Base-by-base conservation (phyloP, 2,329 filamentous ascomycete genomes). In the Mycosphaerella sp. region DNA sequence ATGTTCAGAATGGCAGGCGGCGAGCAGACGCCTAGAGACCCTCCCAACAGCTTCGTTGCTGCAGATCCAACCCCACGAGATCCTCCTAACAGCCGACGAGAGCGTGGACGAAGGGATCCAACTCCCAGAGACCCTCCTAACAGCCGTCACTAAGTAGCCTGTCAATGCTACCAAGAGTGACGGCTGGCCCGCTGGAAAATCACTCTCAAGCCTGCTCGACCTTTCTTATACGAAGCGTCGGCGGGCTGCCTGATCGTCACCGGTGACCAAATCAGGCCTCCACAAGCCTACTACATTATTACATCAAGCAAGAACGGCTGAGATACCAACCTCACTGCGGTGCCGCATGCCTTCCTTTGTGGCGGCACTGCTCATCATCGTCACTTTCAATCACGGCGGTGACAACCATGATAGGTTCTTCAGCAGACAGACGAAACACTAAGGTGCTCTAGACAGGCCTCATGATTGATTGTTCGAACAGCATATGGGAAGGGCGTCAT, bases 131-230 rank as follows among this genome's bases (percentile, higher is more conserved):
- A 44, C 25, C 41, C 49, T 13, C 49, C 49, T 27, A 34, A 40
- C 16, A 43, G 41, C 25, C 49, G 49, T 32, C 36, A 35, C 42
- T 51, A 39, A 45, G 27, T 13, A 48, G 41, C 17, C 28, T 12
- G 4, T 6, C 16, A 13, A 32, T 35, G 13, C 34, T 41, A 28
- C 32, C 39, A 41, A 25, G 49, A 41, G 49, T 30, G 36, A 41
- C 41, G 49, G 41, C 49, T 41, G 49, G 49, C 14, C 49, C 49
- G 49, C 49, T 45, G 49, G 49, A 43, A 43, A 13, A 27, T 39
- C 14, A 35, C 45, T 48, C 44, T 27, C 28, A 13, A 9, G 32
- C 8, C 32, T 18, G 13, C 12, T 46, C 49, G 35, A 40, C 9
- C 14, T 7, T 16, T 51, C 35, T 41, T 41, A 40, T 46, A 40